Conservation (phyloP, 768 basidiomycete genomes). For the Termitomyces sp. region DNA sequence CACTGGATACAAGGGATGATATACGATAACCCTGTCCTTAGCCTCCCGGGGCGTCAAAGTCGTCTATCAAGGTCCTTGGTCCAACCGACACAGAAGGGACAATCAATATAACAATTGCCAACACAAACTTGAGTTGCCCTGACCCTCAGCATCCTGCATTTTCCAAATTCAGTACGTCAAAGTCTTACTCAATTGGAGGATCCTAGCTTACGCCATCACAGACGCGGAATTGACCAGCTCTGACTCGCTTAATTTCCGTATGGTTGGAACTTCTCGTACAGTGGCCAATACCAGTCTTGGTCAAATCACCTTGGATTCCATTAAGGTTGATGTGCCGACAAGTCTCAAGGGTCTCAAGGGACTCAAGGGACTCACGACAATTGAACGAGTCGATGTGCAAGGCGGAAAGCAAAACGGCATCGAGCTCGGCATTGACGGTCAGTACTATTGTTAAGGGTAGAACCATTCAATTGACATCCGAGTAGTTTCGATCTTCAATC, state of each 20-base stretch:
- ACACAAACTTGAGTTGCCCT: slow-evolving; percentile 49
- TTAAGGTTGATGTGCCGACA: slow-evolving; percentile 68
- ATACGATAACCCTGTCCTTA: slow-evolving; percentile 18
- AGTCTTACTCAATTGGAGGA: background rate
- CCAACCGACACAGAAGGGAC: slow-evolving; percentile 55
- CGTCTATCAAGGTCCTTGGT: slow-evolving; percentile 49
- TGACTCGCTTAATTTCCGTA: slow-evolving; percentile 44
- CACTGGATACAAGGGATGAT: background rate
- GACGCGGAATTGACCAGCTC: slow-evolving; percentile 55
- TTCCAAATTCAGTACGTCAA: slow-evolving; percentile 52
- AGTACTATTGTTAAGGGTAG: slow-evolving; percentile 5
- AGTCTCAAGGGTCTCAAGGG: slow-evolving; percentile 58
- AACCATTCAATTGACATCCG: background rate
- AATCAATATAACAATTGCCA: slow-evolving; percentile 59
- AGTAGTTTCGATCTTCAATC: slow-evolving; percentile 61
- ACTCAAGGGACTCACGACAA: slow-evolving; percentile 50
- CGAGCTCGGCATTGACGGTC: slow-evolving; percentile 56
- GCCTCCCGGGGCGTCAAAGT: slow-evolving; percentile 64
- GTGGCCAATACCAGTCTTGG: slow-evolving; percentile 62
- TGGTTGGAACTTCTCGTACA: slow-evolving; percentile 58
- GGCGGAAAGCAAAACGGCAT: slow-evolving; percentile 62
- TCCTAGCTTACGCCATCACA: slow-evolving; percentile 19
- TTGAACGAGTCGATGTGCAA: slow-evolving; percentile 59
- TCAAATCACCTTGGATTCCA: slow-evolving; percentile 64
- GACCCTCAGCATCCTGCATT: slow-evolving; percentile 47